These are phyloP conservation scores for Fraxinus velutina DNA, from an alignment of 305 asterid species.

Conservation along the genomic window DNA sequence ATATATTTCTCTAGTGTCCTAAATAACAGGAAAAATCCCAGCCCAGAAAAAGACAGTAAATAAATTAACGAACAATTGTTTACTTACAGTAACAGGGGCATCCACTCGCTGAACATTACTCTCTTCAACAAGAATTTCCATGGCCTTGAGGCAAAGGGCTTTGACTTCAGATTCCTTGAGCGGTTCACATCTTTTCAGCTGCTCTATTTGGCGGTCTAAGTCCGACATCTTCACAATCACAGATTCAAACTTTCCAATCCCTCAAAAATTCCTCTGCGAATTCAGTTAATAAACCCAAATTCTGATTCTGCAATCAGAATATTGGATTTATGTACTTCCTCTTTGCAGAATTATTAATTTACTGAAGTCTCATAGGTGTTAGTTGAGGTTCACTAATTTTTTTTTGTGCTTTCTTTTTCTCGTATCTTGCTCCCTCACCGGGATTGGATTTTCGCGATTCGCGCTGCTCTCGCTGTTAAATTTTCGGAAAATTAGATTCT, in stretches of 20 bases:
- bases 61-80: background rate
- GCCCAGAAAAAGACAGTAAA: background rate
- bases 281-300: background rate
- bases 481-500: constrained; percentile 14
- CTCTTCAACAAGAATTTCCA: constrained; percentile 95
- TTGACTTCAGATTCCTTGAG: constrained; percentile 85
- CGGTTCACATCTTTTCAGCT: constrained; percentile 91
- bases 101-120: constrained; percentile 91
- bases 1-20: background rate
- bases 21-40: background rate
- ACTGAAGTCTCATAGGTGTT: background rate
- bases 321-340: background rate
- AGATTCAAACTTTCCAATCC: constrained; percentile 14
- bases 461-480: constrained; percentile 31
- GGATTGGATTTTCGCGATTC: constrained; percentile 36
- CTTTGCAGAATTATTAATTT: background rate
- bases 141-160: constrained; percentile 82
- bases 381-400: background rate
- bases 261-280: constrained; percentile 14
- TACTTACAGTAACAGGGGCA: constrained; percentile 76
- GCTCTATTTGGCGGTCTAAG: constrained; percentile 92
- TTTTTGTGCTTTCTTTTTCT: constrained; percentile 1
- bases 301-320: background rate
- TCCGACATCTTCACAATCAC: constrained; percentile 63
- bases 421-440: background rate